These are phyloP conservation scores for Venturia effusa DNA, from an alignment of 2,329 filamentous ascomycete genomes.

Conservation along the genomic window DNA sequence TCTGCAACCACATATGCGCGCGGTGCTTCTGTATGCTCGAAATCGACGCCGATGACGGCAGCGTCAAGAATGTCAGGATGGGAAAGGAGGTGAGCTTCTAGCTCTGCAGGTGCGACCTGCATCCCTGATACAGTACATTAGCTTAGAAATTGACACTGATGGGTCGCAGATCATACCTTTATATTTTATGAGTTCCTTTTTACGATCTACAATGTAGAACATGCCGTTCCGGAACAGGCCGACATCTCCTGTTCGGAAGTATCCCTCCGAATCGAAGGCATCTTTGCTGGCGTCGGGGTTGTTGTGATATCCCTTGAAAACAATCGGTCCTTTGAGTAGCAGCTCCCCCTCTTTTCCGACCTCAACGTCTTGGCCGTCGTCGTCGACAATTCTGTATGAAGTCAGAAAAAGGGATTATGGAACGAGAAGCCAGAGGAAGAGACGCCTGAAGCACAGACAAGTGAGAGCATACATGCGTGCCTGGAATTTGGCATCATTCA, in stretches of 20 bases:
- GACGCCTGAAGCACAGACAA: neutral
- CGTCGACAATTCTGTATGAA: slow-evolving; percentile 22
- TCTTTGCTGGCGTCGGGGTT: slow-evolving; percentile 22
- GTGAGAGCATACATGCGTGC: neutral
- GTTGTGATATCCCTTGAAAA: slow-evolving; percentile 28
- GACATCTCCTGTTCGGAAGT: slow-evolving; percentile 30
- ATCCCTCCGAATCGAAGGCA: slow-evolving; percentile 20
- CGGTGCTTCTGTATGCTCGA: slow-evolving; percentile 30
- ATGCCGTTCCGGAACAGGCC: slow-evolving; percentile 24
- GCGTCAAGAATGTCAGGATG: slow-evolving; percentile 33
- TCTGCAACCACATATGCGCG: slow-evolving; percentile 34
- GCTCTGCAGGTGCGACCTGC: slow-evolving; percentile 38
- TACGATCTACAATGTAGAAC: slow-evolving; percentile 33
- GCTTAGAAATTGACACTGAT: neutral
- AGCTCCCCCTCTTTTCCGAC: slow-evolving; percentile 23
- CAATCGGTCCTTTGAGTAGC: slow-evolving; percentile 24
- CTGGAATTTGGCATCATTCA: neutral
- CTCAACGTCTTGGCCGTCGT: slow-evolving; percentile 23
- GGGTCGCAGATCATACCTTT: slow-evolving; percentile 14
- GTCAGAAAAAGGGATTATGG: too few species aligned
- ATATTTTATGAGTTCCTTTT: slow-evolving; percentile 38
- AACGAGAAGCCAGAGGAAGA: neutral
- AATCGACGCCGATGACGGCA: slow-evolving; percentile 34
- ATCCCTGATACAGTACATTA: slow-evolving; percentile 24
- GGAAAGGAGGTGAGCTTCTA: slow-evolving; percentile 33